Evolutionary conservation across 2,329 filamentous ascomycete genomes (phyloP), one percentile per base, ranked within the genome.

Genomic region (Ceratocystis harringtonii): DNA sequence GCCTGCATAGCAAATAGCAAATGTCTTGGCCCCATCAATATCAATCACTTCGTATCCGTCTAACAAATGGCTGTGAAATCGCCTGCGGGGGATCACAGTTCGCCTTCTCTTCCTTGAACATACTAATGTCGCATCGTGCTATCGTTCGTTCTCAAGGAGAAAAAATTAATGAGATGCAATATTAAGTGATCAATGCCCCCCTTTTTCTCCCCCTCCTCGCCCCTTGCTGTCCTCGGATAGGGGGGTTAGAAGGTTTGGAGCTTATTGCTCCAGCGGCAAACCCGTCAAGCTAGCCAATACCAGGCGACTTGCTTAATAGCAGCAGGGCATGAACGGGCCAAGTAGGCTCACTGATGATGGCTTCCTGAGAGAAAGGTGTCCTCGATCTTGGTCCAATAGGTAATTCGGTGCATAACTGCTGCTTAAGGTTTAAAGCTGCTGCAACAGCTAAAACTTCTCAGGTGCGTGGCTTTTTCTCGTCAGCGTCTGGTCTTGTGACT

Each of bases 251-350:
- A 58, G 55, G 5, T 28, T 58, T 58, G 28, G 55, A 58, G 55
- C 55, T 58, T 58, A 58, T 58, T 58, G 55, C 55, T 58, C 55
- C 55, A 58, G 55, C 55, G 55, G 55, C 55, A 58, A 58, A 58
- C 28, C 15, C 55, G 17, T 19, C 55, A 32, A 12, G 28, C 55
- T 36, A 58, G 12, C 28, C 15, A 19, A 57, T 30, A 57, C 52
- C 52, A 22, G 28, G 22, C 55, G 55, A 3, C 55, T 32, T 58
- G 30, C 55, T 58, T 58, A 28, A 58, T 58, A 22, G 55, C 30
- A 36, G 25, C 12, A 58, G n/a, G 55, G 17, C 30, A n/a, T 58
- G 28, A 58, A 58, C 55, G 55, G 55, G 28, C 55, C 55, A 58
- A 58, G 55, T 30, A 36, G 17, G 25, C 5, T 8, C 8, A 25